Evolutionary conservation across 2,329 filamentous ascomycete species (phyloP), one percentile per base, ranked within the genome.

Genomic region (Monosporascus sp.): DNA sequence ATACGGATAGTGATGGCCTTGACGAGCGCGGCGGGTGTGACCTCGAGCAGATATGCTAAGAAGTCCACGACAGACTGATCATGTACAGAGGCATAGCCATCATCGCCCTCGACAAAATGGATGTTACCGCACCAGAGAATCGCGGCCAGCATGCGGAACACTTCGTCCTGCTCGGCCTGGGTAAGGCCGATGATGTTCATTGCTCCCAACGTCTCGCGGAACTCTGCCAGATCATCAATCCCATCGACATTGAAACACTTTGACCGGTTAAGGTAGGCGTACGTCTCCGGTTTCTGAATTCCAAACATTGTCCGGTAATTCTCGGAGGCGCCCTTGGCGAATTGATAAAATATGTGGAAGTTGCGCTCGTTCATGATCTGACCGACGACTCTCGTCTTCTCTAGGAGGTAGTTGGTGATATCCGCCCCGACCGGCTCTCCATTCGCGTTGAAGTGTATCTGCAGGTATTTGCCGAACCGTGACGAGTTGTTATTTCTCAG

Each of bases 311-410:
- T 85, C 69, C 91, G 82, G 72, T 97, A 95, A 55, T 87, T 84
- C 61, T 87, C 81, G n/a, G 91, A 88, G 9, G 93, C 93, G 4
- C 90, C 91, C 74, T 97, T 99, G 47, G 94, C 90, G 72, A 97
- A 97, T 72, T 99, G 94, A 74, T 99, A 99, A 72, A 99, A 99
- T 66, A 99, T 97, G 74, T 99, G 94, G 73, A 99, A 99, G 74
- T 96, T 97, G 63, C 94, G 85, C 80, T 99, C 94, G 70, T 97
- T 96, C 54, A 77, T 80, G 63, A 97, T 97, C 76, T 97, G 94
- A 17, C 93, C 91, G 9, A 96, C 91, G 19, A 99, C 94, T 75
- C 94, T 83, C 48, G 90, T 87, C 78, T 97, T 97, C 71, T 99
- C 94, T 51, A 99, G 80, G 24, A 99, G 80, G 68, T 99, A 99